Evolutionary conservation across 257 asterid genomes (phyloP).

Genomic region (Haberlea rhodopensis): DNA sequence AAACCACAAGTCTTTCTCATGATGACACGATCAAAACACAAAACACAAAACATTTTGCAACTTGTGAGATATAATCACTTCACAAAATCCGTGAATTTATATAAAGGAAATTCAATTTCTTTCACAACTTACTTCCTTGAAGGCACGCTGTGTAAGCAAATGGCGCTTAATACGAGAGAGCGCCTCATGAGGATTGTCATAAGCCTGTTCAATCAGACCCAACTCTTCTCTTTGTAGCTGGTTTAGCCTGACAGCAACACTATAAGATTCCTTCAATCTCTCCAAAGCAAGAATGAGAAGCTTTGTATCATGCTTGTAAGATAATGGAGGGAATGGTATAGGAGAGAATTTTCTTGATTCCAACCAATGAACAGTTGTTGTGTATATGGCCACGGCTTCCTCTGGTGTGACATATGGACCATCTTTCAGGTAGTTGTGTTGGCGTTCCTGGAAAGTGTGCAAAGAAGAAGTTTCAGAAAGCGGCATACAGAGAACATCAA

Average conservation of each 20-base stretch:
- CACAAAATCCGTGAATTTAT: not conserved
- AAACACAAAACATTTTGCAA: not conserved
- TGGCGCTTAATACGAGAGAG: constrained; percentile 95
- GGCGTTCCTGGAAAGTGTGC: constrained; percentile 68
- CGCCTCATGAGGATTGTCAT: constrained; percentile 99
- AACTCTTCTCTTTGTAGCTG: constrained; percentile 93
- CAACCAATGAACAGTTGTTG: constrained; percentile 99
- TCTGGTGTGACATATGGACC: constrained; percentile 99
- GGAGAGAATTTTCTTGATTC: constrained; percentile 97
- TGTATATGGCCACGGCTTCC: constrained; percentile 98
- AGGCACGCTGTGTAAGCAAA: constrained; percentile 96
- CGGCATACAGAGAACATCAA: constrained; percentile 5
- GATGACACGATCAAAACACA: too few relatives aligned
- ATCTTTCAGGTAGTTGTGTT: constrained; percentile 90
- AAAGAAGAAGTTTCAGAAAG: not conserved
- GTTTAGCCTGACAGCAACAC: constrained; percentile 97
- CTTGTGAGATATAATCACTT: not conserved
- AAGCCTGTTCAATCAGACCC: constrained; percentile 97
- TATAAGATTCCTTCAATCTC: constrained; percentile 95
- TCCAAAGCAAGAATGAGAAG: constrained; percentile 95
- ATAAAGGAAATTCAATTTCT: not conserved
- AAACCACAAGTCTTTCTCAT: not conserved
- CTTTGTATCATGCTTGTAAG: constrained; percentile 97
- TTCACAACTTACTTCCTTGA: constrained; percentile 74
- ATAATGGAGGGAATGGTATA: constrained; percentile 93